phyloP scores from a whole-genome alignment of 495 filamentous ascomycete species.

The Aspergillus diversus region DNA sequence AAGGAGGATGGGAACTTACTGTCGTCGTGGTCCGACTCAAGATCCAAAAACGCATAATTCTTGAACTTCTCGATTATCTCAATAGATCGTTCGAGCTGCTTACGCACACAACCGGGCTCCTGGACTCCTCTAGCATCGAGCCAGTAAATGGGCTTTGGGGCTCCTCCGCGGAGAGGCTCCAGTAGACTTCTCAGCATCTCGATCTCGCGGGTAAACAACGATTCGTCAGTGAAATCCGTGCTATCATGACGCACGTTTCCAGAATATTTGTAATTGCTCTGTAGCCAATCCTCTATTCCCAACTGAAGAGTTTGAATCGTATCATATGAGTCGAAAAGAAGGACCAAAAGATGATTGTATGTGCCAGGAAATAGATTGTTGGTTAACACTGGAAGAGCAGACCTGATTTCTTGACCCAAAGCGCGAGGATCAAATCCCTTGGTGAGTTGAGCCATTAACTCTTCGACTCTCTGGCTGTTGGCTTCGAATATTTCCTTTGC shows the following conservation, averaged over 20 bases:
- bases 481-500: constrained; percentile 19
- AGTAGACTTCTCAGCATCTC: constrained; percentile 30
- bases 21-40: constrained; percentile 10
- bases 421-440: constrained; percentile 29
- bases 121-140: constrained; percentile 18
- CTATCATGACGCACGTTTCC: constrained; percentile 4
- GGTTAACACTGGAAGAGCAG: constrained; percentile 16
- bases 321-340: constrained; percentile 21
- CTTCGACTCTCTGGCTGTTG: constrained; percentile 18
- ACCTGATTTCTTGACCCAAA: constrained; percentile 20
- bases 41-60: constrained; percentile 13
- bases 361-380: constrained; percentile 26
- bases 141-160: constrained; percentile 23
- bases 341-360: constrained; percentile 29
- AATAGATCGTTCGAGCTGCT: constrained; percentile 27
- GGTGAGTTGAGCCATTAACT: constrained; percentile 24
- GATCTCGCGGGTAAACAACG: constrained; percentile 22
- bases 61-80: constrained; percentile 29
- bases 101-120: constrained; percentile 12
- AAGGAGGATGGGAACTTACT: constrained; percentile 18
- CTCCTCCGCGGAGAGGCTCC: constrained; percentile 25
- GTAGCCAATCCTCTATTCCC: constrained; percentile 22
- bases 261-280: constrained; percentile 12
- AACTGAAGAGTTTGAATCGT: constrained; percentile 23
- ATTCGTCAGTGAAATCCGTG: constrained; percentile 13